Evolutionary conservation across 306 rosid genomes (phyloP), one percentile per base, ranked within the genome.

Genomic region (Malus sieversii): DNA sequence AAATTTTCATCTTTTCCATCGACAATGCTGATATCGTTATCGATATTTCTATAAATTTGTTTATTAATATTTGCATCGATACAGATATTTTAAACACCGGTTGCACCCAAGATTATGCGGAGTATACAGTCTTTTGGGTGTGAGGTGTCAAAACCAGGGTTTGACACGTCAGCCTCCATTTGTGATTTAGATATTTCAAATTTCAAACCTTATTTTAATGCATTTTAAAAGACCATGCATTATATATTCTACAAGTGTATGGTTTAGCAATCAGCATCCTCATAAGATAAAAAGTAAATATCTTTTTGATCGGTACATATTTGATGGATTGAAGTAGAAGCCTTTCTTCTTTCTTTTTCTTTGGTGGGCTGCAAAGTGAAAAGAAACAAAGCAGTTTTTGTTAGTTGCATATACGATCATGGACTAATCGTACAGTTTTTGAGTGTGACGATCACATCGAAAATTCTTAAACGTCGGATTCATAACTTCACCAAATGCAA

Each of bases 261-360:
- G 48, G 81, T 76, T 81, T 76, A 23, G 74, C 81, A 19, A 72
- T 72, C 84, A 76, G 71, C 84, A 65, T 81, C 84, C 45, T n/a
- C 48, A 62, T 48, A 46, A 46, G 76, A 78, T 70, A 33, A 6
- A 78, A 61, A 74, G 77, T 62, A 62, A 74, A 19, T 62, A 62
- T 74, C 48, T 62, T 46, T 74, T 61, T 62, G 29, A 70, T 46
- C 44, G 68, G 40, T 40, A 40, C 12, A 40, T 20, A 10, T 67
- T 67, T 67, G 60, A 61, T 62, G 61, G 61, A 74, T 61, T 61
- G 60, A 74, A 73, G 69, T 27, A 44, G 60, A 74, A 74, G 77
- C 14, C 70, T 66, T 66, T 35, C 42, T 14, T 23, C 19, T 5
- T 15, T 64, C 68, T 16, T 32, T 64, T 64, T 30, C 22, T 18